Percentiles rank a stretch among this genome's conserved stretches.
These are phyloP conservation scores for Gilbertella persicaria DNA, from an alignment of 371 early-diverging fungal genomes.

Conservation along the genomic window DNA sequence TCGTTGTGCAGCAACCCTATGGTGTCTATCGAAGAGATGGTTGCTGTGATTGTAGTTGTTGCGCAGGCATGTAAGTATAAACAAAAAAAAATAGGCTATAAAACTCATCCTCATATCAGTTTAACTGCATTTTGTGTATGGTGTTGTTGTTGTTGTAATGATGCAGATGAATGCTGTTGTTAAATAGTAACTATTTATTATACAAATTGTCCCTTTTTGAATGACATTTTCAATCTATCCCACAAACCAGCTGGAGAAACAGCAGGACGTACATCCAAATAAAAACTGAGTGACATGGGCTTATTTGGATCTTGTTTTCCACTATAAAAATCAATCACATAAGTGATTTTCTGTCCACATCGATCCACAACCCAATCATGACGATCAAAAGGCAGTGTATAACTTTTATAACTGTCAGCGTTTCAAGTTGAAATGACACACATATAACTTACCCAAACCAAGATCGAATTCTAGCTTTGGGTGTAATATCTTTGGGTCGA, in stretches of 20 bases:
- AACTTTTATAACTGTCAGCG: slow-evolving; percentile 27
- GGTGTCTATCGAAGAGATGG: not conserved
- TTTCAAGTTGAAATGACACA: not conserved
- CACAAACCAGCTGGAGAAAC: slow-evolving; percentile 55
- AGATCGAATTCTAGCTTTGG: slow-evolving; percentile 77
- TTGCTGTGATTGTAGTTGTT: slow-evolving; percentile 15
- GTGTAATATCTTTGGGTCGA: slow-evolving; percentile 79
- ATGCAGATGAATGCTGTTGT: slow-evolving; percentile 19
- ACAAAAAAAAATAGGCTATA: not conserved
- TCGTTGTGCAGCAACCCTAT: slow-evolving; percentile 13
- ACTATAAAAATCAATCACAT: slow-evolving; percentile 95
- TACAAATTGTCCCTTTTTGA: slow-evolving; percentile 38
- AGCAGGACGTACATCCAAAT: slow-evolving; percentile 90
- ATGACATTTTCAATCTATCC: slow-evolving; percentile 56
- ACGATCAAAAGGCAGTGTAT: slow-evolving; percentile 88
- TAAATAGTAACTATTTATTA: slow-evolving; percentile 11
- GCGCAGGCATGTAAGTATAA: slow-evolving; percentile 14
- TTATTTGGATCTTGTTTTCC: slow-evolving; percentile 64
- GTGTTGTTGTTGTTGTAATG: slow-evolving; percentile 20
- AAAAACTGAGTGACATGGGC: slow-evolving; percentile 71
- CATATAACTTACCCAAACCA: slow-evolving; percentile 64
- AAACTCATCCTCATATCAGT: not conserved
- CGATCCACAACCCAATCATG: slow-evolving; percentile 98
- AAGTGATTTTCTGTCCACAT: slow-evolving; percentile 88
- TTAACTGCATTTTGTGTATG: slow-evolving; percentile 9